A percentile compares a stretch with the other conserved stretches of the same genome.
Evolutionary conservation across 306 rosid species (phyloP).

Genomic region (Rosa lucieae): DNA sequence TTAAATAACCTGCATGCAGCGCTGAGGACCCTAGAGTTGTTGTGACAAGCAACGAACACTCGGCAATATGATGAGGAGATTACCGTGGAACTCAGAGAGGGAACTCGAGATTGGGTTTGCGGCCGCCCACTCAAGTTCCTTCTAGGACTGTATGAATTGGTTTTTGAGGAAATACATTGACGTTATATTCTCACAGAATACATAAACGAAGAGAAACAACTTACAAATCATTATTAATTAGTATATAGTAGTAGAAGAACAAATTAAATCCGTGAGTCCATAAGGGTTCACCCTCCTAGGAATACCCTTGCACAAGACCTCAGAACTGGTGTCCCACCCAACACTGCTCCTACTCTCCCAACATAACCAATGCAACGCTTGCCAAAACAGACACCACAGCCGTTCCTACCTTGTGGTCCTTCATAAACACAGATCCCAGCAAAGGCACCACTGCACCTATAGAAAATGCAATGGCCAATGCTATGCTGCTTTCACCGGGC

Average conservation of each 20-base stretch:
- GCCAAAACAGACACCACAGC: slow-evolving; percentile 35
- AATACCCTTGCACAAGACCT: slow-evolving; percentile 40
- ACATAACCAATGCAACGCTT: slow-evolving; percentile 44
- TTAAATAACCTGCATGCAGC: no score
- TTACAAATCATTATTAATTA: no score
- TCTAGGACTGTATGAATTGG: no score
- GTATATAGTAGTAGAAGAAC: slow-evolving; percentile 6
- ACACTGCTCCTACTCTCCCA: slow-evolving; percentile 40
- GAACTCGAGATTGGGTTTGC: no score
- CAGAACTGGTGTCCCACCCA: slow-evolving; percentile 38
- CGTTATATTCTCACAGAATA: no score
- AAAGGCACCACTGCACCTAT: slow-evolving; percentile 51
- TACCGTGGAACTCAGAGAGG: no score
- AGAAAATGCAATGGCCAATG: slow-evolving; percentile 55
- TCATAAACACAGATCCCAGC: slow-evolving; percentile 40
- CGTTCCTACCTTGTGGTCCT: slow-evolving; percentile 40
- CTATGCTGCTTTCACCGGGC: slow-evolving; percentile 50
- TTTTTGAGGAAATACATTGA: no score
- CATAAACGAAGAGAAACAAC: no score
- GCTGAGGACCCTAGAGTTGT: no score
- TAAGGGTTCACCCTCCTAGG: slow-evolving; percentile 59
- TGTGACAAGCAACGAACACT: no score
- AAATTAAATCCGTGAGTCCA: slow-evolving; percentile 49
- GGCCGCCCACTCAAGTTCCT: no score
- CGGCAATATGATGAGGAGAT: no score